Base-by-base conservation (phyloP, 1,139 yeast genomes). In the Yamadazyma epiphylla region DNA sequence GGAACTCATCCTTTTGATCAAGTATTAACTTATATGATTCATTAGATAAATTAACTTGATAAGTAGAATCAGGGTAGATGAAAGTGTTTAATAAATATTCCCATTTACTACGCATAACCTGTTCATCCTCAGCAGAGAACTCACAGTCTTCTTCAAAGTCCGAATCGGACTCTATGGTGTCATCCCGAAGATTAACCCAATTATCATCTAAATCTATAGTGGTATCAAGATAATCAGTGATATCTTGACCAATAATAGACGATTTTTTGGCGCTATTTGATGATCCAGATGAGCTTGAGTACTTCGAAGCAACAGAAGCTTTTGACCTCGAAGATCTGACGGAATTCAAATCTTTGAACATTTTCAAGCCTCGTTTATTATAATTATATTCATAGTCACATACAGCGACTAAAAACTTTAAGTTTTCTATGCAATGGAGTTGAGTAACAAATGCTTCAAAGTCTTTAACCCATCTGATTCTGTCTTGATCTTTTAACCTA, bases 351-450 rank as follows among this genome's bases (percentile, higher is more conserved):
- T 11, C 5, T 13, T 30, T 26, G 25, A 32, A 38, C 7, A 37
- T 21, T n/a, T n/a, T n/a, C n/a, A n/a, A n/a, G n/a, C n/a, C n/a
- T 17, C 20, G 7, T 19, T 26, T 32, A 27, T 35, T 43, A 30
- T 29, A 45, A 33, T 30, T 38, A 43, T 53, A 52, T 39, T 67
- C 73, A 45, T 71, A 71, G 31, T 62, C 64, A 48, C 55, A 69
- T 12, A 70, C 64, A 33, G 67, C 70, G 5, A 71, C 55, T 24
- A 72, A 48, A 39, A 72, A 72, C 29, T 56, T 47, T 27, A 72
- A 53, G 44, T 69, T 71, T 46, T 72, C 78, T 36, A 56, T 58
- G 43, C 73, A 66, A 41, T 70, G 76, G 12, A 56, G 41, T 9
- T 52, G 41, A 11, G 29, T 30, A 5, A 51, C 38, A 29, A 42